Evolutionary conservation across 768 basidiomycete species (phyloP).

Genomic region (Leucocoprinus leucothites): DNA sequence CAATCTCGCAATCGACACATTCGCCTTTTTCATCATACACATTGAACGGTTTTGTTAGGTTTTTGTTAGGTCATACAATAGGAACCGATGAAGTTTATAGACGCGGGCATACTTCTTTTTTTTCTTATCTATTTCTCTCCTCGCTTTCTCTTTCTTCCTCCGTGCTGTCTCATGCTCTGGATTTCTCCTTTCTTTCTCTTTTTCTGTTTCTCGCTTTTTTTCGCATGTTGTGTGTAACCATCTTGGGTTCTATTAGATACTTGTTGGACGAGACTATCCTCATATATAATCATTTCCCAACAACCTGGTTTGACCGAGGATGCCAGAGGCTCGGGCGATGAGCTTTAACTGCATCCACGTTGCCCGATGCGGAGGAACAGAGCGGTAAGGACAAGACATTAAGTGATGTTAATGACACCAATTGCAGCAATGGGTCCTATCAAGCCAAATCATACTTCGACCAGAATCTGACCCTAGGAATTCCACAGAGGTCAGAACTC

Average conservation of each 20-base stretch:
- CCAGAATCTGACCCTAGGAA: no score
- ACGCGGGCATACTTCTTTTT: constrained; percentile 8
- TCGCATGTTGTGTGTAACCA: constrained; percentile 13
- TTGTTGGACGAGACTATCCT: constrained; percentile 14
- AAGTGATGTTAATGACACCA: no score
- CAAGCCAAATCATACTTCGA: no score
- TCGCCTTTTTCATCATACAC: constrained; percentile 11
- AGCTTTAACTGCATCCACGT: no score
- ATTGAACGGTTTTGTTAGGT: constrained; percentile 11
- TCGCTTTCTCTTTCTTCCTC: neutral
- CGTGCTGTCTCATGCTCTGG: constrained; percentile 4
- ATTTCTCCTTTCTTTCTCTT: neutral
- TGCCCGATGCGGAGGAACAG: no score
- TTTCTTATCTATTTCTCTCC: neutral
- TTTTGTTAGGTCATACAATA: constrained; percentile 13
- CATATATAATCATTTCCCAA: neutral
- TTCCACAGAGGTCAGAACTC: no score
- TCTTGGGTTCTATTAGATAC: constrained; percentile 11
- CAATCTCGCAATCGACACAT: constrained; percentile 5
- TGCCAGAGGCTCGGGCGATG: no score
- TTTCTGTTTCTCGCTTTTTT: neutral
- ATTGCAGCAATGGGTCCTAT: no score
- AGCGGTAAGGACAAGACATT: no score
- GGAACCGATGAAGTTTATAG: constrained; percentile 13
- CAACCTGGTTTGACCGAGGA: neutral